These are phyloP conservation scores for Ceratobasidium sp. DNA, from an alignment of 1,284 basidiomycete species.

Conservation along the genomic window DNA sequence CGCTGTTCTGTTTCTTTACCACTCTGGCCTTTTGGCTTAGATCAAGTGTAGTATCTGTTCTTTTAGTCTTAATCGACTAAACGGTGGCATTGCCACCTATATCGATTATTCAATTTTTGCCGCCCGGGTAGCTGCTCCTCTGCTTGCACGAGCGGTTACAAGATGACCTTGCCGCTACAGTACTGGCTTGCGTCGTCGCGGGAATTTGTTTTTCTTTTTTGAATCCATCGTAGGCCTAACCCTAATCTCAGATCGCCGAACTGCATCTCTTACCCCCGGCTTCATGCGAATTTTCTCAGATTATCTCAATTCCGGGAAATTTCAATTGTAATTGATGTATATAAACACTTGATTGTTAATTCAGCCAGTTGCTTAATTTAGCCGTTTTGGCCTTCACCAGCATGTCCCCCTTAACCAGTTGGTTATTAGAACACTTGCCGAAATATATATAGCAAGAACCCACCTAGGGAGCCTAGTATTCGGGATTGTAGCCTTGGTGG, in stretches of 20 bases:
- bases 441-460: no score
- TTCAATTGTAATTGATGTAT: no score
- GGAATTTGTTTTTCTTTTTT: slow-evolving; percentile 38
- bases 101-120: slow-evolving; percentile 39
- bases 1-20: slow-evolving; percentile 57
- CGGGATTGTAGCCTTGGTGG: slow-evolving; percentile 27
- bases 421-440: no score
- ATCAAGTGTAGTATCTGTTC: slow-evolving; percentile 97
- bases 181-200: slow-evolving; percentile 43
- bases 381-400: no score
- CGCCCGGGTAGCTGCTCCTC: slow-evolving; percentile 37
- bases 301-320: no score
- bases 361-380: no score
- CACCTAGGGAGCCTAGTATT: not conserved
- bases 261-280: no score
- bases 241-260: slow-evolving; percentile 18
- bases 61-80: slow-evolving; percentile 55
- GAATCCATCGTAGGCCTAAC: slow-evolving; percentile 16
- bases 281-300: no score
- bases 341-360: not conserved
- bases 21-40: slow-evolving; percentile 96
- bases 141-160: slow-evolving; percentile 41
- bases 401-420: no score
- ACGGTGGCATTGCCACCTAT: slow-evolving; percentile 39
- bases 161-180: slow-evolving; percentile 44